Base-by-base conservation (phyloP, 1,284 basidiomycete genomes). In the Leccinum pseudoinsigne region DNA sequence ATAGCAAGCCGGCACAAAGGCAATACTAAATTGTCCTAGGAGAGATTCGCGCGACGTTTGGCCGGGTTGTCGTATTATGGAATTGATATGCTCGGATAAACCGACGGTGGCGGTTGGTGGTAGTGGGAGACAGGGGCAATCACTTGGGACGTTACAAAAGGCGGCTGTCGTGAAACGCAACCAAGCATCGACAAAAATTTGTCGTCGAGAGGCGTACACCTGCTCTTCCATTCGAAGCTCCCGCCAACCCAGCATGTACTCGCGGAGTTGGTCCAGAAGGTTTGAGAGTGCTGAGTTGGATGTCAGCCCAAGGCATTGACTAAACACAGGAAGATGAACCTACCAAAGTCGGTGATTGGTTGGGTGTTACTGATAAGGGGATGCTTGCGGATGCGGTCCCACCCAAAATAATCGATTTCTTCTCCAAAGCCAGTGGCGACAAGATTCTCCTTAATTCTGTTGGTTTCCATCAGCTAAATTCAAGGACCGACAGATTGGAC, bases 141-240 rank as follows among this genome's bases (percentile, higher is more conserved):
- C 36, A 18, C 21, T 57, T 9, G 74, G 59, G 36, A 62, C 58
- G n/a, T 61, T 14, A 23, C 28, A 26, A 57, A 74, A 73, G 3
- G n/a, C 8, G 31, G 18, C 16, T 8, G 55, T 56, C 4, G 64
- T 63, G 60, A 76, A 75, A 9, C 61, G 63, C 21, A 58, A 9
- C 72, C 72, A 74, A 57, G 69, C 68, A 38, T 75, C 71, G 58
- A 71, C 45, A 56, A 77, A 74, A 59, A 63, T 6, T 34, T 59
- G 63, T 50, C 72, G 75, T 60, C 74, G 72, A 55, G 21, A 14
- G 54, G 58, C 47, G 40, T 74, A 76, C 5, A 74, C 68, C 45
- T 59, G 71, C 45, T 76, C 73, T 63, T 74, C 75, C 65, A 69
- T 69, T 26, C 71, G 65, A 61, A 77, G 69, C 56, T 74, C 74